A percentile compares a stretch with the other conserved stretches of the same genome.
Conservation (phyloP, 345 rosid species). For the Passiflora organensis region DNA sequence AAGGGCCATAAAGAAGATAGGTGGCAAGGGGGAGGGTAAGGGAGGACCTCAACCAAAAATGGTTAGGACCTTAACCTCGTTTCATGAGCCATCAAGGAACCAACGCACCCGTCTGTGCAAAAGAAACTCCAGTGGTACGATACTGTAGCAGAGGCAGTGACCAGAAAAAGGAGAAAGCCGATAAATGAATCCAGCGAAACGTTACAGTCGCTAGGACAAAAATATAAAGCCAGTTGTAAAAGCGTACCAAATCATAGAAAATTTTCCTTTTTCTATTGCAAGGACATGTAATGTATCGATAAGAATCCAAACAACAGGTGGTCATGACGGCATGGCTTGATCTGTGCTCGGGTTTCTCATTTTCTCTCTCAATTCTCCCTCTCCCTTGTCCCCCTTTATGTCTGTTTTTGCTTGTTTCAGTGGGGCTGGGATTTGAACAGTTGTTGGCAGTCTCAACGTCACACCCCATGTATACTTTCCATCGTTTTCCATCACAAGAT, state of each 20-base stretch:
- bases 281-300: not conserved
- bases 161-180: too few species aligned
- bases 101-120: not conserved
- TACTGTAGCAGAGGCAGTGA: slow-evolving; percentile 5
- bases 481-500: slow-evolving; percentile 11
- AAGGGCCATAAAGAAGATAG: slow-evolving; percentile 4
- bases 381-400: not conserved
- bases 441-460: slow-evolving; percentile 5
- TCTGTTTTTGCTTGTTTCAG: not conserved
- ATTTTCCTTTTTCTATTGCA: too few species aligned
- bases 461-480: slow-evolving; percentile 13
- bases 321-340: not conserved
- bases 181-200: too few species aligned
- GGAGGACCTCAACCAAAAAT: slow-evolving; percentile 28
- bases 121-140: not conserved
- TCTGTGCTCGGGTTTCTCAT: not conserved
- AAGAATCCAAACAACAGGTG: not conserved
- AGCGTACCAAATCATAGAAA: too few species aligned
- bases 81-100: slow-evolving; percentile 28
- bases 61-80: slow-evolving; percentile 36
- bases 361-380: not conserved
- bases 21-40: slow-evolving; percentile 3
- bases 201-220: not conserved
- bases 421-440: slow-evolving; percentile 5
- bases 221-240: not conserved